phyloP scores from a whole-genome alignment of 208 protist genomes.

The Trypanosoma mega region DNA sequence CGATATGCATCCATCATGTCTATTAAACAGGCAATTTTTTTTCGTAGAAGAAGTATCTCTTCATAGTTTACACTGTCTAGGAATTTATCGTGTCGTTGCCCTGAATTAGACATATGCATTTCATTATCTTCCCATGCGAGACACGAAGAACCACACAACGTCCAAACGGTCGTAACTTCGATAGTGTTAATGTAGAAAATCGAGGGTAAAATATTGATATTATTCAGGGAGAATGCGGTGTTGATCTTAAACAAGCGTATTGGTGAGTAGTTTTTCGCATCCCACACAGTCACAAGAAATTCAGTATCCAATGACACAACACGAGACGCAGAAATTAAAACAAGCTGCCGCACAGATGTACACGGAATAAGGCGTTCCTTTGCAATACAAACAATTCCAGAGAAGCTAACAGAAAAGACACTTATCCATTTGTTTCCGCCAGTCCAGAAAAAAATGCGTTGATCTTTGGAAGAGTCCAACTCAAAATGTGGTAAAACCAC shows the following conservation, averaged over 20 bases:
- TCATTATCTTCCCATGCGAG: constrained; percentile 16
- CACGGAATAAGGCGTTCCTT: constrained; percentile 22
- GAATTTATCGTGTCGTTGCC: not conserved
- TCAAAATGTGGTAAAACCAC: not conserved
- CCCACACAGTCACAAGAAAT: constrained; percentile 25
- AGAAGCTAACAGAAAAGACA: constrained; percentile 10
- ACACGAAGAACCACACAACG: not conserved
- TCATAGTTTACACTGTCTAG: not conserved
- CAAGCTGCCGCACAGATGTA: constrained; percentile 12
- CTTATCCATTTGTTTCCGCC: constrained; percentile 21
- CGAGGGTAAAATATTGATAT: not conserved
- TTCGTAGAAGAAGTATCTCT: constrained; percentile 2
- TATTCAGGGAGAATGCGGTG: constrained; percentile 7
- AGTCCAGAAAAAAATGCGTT: constrained; percentile 2
- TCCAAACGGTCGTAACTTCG: constrained; percentile 5
- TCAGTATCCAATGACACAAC: constrained; percentile 22
- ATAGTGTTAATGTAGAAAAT: constrained; percentile 2
- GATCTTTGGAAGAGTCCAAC: not conserved
- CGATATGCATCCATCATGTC: constrained; percentile 26
- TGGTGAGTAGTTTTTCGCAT: constrained; percentile 9
- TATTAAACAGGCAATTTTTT: constrained; percentile 12
- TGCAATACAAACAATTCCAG: not conserved
- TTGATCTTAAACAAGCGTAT: constrained; percentile 25
- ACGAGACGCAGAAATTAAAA: constrained; percentile 3
- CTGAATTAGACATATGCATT: not conserved